Base-by-base conservation (phyloP, 2,329 filamentous ascomycete species). In the Aciculosporium take region DNA sequence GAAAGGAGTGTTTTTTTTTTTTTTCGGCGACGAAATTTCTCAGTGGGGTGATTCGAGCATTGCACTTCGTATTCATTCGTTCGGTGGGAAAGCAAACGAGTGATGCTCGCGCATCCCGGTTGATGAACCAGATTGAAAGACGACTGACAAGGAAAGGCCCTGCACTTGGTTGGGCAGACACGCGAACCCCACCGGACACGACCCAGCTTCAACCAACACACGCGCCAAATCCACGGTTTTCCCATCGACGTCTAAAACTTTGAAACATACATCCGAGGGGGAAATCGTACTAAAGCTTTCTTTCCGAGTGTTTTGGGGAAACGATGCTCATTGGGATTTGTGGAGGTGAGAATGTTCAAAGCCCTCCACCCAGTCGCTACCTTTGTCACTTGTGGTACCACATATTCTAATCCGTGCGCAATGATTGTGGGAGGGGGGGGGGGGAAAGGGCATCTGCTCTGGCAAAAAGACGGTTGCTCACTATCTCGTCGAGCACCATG, bases 381-480 rank as follows among this genome's bases (percentile, higher is more conserved):
- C 33, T 32, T 36, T 28, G 12, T 20, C 40, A 41, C 35, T 13
- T n/a, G 18, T 34, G 20, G n/a, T 30, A 7, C n/a, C 6, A 7
- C n/a, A 30, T 30, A 15, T 15, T 30, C 5, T n/a, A 3, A 29
- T 29, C n/a, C n/a, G n/a, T n/a, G n/a, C n/a, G n/a, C n/a, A n/a
- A n/a, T n/a, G n/a, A n/a, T n/a, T n/a, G n/a, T n/a, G n/a, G n/a
- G n/a, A n/a, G n/a, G n/a, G n/a, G n/a, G n/a, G n/a, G n/a, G n/a
- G n/a, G n/a, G n/a, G n/a, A 5, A 25, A 55, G 91, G 88, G 84
- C 55, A 89, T 95, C 53, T 96, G 88, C 66, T 80, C 89, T 37
- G 91, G 91, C 54, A 96, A 95, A 66, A 80, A 79, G 57, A 85
- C 86, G 8, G 84, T 96, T 49, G 87, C 87, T 44, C 76, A 84